Evolutionary conservation across 768 basidiomycete species (phyloP).

Genomic region (Termitomyces titanicus): DNA sequence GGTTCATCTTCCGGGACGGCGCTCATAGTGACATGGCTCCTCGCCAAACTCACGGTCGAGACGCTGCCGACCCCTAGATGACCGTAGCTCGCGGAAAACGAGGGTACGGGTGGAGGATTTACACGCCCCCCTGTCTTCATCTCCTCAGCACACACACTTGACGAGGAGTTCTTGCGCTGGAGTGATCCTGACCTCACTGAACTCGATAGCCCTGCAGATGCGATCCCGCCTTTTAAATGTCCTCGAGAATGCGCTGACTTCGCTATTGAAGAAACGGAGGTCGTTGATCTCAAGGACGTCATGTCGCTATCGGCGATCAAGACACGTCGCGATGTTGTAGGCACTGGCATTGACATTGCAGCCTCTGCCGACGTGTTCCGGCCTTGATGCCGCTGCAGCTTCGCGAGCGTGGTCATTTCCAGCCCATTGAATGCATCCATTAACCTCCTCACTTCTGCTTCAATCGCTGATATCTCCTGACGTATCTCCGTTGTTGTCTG

Average conservation of each 20-base stretch:
- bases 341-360: slow-evolving; percentile 27
- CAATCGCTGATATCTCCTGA: slow-evolving; percentile 62
- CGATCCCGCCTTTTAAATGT: slow-evolving; percentile 31
- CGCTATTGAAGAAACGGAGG: slow-evolving; percentile 43
- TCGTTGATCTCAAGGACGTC: slow-evolving; percentile 49
- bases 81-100: slow-evolving; percentile 27
- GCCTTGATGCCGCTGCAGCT: slow-evolving; percentile 34
- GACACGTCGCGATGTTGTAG: slow-evolving; percentile 31
- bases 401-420: slow-evolving; percentile 65
- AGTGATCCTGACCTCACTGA: slow-evolving; percentile 34
- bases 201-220: slow-evolving; percentile 21
- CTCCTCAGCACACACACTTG: slow-evolving; percentile 52
- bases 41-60: slow-evolving; percentile 47
- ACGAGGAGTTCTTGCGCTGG: slow-evolving; percentile 56
- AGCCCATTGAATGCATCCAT: slow-evolving; percentile 81
- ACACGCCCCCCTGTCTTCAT: slow-evolving; percentile 18
- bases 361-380: slow-evolving; percentile 12
- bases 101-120: slow-evolving; percentile 33
- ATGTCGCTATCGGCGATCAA: slow-evolving; percentile 44
- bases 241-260: slow-evolving; percentile 41
- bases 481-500: slow-evolving; percentile 62
- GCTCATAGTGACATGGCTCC: slow-evolving; percentile 51
- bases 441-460: slow-evolving; percentile 65
- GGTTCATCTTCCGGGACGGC: slow-evolving; percentile 48
- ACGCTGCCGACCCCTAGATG: slow-evolving; percentile 30